Conservation (phyloP, 2,329 filamentous ascomycete genomes). For the Pseudogymnoascus sp. region DNA sequence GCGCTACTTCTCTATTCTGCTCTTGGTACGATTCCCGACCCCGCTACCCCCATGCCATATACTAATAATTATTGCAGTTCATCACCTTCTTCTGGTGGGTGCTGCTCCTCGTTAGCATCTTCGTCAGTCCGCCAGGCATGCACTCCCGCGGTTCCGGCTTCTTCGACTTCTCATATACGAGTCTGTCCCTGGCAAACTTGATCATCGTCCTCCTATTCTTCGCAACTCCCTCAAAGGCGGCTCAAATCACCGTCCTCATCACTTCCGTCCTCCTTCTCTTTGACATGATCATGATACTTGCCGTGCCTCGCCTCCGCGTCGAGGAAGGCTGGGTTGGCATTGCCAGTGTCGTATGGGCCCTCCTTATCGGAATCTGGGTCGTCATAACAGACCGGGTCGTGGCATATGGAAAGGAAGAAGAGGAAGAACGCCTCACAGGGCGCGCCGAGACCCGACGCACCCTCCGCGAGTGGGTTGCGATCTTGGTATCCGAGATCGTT, state of each 20-base stretch:
- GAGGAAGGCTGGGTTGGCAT: constrained; percentile 94
- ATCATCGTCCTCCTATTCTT: constrained; percentile 80
- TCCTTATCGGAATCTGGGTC: constrained; percentile 71
- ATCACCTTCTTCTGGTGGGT: constrained; percentile 89
- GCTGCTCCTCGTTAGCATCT: constrained; percentile 77
- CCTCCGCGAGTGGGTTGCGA: constrained; percentile 73
- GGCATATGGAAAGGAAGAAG: constrained; percentile 83
- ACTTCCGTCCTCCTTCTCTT: constrained; percentile 61
- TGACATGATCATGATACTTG: constrained; percentile 71
- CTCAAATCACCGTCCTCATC: constrained; percentile 64
- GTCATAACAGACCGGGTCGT: constrained; percentile 74
- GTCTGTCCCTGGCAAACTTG: constrained; percentile 67
- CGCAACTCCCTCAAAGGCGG: constrained; percentile 68
- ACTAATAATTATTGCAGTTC: constrained; percentile 24
- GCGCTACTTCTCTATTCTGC: constrained; percentile 68
- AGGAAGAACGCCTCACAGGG: constrained; percentile 87
- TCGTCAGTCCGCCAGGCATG: constrained; percentile 82
- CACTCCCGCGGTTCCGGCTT: constrained; percentile 87
- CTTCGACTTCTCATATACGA: constrained; percentile 78
- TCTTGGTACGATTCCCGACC: constrained; percentile 39
- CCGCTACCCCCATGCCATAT: neutral
- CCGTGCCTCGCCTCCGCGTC: constrained; percentile 63
- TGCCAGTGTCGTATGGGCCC: constrained; percentile 73
- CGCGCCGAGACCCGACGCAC: constrained; percentile 78
- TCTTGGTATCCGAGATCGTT: constrained; percentile 66